These are phyloP conservation scores for Paracamarosporium sp. DNA, from an alignment of 2,329 filamentous ascomycete genomes.

Conservation along the genomic window DNA sequence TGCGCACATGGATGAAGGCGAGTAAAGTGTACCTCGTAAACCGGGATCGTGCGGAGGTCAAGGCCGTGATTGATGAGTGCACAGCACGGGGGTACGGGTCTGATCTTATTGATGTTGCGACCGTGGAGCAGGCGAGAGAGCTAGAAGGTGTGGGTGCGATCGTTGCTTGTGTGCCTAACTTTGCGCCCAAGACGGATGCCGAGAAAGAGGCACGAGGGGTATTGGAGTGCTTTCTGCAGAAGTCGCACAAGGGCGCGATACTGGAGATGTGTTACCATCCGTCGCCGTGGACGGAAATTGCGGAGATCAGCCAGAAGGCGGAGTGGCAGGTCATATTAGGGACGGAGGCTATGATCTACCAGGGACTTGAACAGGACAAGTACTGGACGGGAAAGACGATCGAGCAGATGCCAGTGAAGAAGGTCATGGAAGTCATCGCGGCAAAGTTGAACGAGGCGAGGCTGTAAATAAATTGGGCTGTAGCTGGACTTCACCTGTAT, in stretches of 20 bases:
- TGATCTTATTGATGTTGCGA: constrained; percentile 66
- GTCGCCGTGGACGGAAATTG: constrained; percentile 67
- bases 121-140: constrained; percentile 63
- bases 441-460: constrained; percentile 29
- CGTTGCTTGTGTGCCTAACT: constrained; percentile 78
- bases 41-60: constrained; percentile 71
- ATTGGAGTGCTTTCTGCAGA: constrained; percentile 57
- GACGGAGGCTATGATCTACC: constrained; percentile 79
- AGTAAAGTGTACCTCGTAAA: constrained; percentile 79
- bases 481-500: background rate
- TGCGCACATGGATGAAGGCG: constrained; percentile 72
- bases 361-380: constrained; percentile 71
- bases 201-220: constrained; percentile 68
- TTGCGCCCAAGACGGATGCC: constrained; percentile 68
- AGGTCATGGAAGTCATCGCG: constrained; percentile 63
- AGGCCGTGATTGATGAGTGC: constrained; percentile 71
- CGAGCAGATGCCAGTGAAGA: constrained; percentile 64
- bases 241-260: constrained; percentile 68
- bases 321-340: constrained; percentile 79
- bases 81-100: constrained; percentile 64
- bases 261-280: constrained; percentile 89
- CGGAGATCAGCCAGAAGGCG: constrained; percentile 63
- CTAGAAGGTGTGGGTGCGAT: constrained; percentile 70
- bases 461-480: constrained; percentile 16
- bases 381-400: constrained; percentile 70